Evolutionary conservation across 75 land plant species (phyloP), one percentile per base, ranked within the genome.

Genomic region (Adiantum capillusveneris): DNA sequence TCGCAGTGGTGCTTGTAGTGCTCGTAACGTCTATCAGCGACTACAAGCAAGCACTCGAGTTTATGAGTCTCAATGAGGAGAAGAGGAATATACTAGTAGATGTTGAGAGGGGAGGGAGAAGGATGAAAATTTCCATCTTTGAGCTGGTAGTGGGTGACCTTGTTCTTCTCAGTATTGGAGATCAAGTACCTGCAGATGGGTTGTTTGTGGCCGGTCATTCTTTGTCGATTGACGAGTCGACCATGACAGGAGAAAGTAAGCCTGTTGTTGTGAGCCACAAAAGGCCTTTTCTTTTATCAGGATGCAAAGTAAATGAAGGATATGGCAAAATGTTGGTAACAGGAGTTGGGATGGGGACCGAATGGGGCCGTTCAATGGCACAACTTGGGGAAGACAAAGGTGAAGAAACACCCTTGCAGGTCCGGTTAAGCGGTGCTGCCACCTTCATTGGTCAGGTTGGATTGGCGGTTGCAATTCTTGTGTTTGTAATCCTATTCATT

Each of bases 341-440:
- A 63, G 83, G 77, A 61, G 93, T 84, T 22, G 93, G 93, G 41
- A 59, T 81, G 13, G 74, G 84, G 51, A 88, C 88, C 52, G 89
- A 84, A 51, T 88, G 93, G 93, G 93, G 93, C 39, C 70, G 79
- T 57, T 46, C 84, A 49, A 88, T 88, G 93, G 93, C 88, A 19
- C 78, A 82, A 34, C 73, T 88, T 26, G 78, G 77, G 57, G 85
- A 88, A 29, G 93, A 88, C 62, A 78, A 58, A 58, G 85, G 79
- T 29, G 93, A 84, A 74, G 88, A 88, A 60, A 90, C 96, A 29
- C 96, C 96, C 22, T 57, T 90, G 69, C 96, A 90, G 91, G 81
- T 78, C 21, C 72, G 83, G 16, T 57, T 80, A 16, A 80, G 77
- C 65, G 83, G 76, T 41, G 75, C 65, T 64, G 83, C 83, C 1